Evolutionary conservation across 768 basidiomycete species (phyloP).

Genomic region (Mycena vulgaris): DNA sequence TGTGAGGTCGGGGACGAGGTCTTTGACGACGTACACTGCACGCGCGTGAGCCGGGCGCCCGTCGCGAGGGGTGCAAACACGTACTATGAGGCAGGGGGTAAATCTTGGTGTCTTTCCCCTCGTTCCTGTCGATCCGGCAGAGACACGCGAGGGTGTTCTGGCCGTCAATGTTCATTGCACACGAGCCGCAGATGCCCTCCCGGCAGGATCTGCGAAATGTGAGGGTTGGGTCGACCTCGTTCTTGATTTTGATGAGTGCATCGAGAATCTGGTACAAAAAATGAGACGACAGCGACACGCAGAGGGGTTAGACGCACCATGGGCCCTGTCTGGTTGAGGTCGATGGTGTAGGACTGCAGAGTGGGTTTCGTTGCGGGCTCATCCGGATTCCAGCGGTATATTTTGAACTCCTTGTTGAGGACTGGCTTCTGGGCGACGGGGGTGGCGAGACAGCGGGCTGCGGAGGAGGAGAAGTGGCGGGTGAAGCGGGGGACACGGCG

Average conservation of each 20-base stretch:
- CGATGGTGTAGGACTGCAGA: conserved; percentile 92
- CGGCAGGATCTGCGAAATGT: conserved; percentile 96
- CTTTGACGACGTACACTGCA: conserved; percentile 98
- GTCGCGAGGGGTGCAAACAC: conserved; percentile 48
- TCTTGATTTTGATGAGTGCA: conserved; percentile 99
- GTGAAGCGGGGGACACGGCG: conserved; percentile 25
- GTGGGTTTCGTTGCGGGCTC: conserved; percentile 92
- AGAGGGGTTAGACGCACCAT: conserved; percentile 70
- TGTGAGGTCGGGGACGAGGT: conserved; percentile 93
- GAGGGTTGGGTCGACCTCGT: conserved; percentile 96
- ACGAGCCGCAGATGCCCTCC: conserved; percentile 98
- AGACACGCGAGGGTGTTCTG: conserved; percentile 98
- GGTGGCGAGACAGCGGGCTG: conserved; percentile 39
- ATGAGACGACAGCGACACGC: conserved; percentile 2
- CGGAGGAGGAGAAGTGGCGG: conserved; percentile 38
- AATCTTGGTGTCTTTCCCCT: conserved; percentile 85
- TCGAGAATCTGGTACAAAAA: conserved; percentile 76
- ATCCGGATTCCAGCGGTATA: conserved; percentile 99
- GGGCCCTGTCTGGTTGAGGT: conserved; percentile 95
- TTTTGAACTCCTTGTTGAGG: conserved; percentile 94
- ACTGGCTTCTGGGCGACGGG: conserved; percentile 68
- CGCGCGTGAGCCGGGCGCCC: not conserved
- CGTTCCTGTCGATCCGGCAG: conserved; percentile 91
- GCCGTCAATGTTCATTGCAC: conserved; percentile 99
- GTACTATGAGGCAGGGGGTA: conserved; percentile 98